Conservation (phyloP, 495 filamentous ascomycete species). For the Saxophila tyrrhenica region DNA sequence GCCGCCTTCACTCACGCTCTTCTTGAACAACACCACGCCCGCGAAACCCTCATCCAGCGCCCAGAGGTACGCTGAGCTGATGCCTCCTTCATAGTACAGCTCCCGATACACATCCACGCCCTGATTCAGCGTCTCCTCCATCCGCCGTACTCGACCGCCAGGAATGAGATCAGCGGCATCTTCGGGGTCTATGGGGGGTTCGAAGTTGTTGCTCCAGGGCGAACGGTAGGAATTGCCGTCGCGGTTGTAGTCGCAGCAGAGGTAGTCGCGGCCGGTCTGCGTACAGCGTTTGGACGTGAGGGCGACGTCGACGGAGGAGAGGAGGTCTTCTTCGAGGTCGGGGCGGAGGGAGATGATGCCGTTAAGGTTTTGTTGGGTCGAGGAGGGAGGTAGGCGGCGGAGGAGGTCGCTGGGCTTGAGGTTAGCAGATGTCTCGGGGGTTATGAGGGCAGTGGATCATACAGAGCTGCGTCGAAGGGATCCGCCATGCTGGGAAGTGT, state of each 20-base stretch:
- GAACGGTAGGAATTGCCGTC: slow-evolving; percentile 95
- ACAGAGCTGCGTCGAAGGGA: slow-evolving; percentile 53
- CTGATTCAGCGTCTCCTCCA: slow-evolving; percentile 88
- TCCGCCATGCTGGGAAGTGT: slow-evolving; percentile 10
- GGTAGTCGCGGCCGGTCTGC: slow-evolving; percentile 85
- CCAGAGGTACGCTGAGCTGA: slow-evolving; percentile 95
- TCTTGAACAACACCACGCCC: slow-evolving; percentile 89
- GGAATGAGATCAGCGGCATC: slow-evolving; percentile 36
- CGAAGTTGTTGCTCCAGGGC: slow-evolving; percentile 97
- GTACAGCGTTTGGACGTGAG: slow-evolving; percentile 74
- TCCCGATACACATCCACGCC: slow-evolving; percentile 96
- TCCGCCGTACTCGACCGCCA: slow-evolving; percentile 56
- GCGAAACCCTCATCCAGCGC: slow-evolving; percentile 98
- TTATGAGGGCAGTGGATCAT: slow-evolving; percentile 19
- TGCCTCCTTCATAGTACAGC: slow-evolving; percentile 94
- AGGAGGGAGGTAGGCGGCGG: slow-evolving; percentile 88
- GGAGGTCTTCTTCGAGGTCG: slow-evolving; percentile 90
- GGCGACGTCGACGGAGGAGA: slow-evolving; percentile 93
- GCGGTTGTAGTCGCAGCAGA: slow-evolving; percentile 99
- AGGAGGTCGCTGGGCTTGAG: slow-evolving; percentile 72
- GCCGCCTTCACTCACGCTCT: slow-evolving; percentile 29
- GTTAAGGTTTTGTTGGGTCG: slow-evolving; percentile 73
- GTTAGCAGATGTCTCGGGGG: slow-evolving; percentile 25
- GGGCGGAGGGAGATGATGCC: slow-evolving; percentile 77
- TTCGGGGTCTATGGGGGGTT: slow-evolving; percentile 60